Conservation (phyloP, 805 yeast genomes). For the Komagataella pastoris region DNA sequence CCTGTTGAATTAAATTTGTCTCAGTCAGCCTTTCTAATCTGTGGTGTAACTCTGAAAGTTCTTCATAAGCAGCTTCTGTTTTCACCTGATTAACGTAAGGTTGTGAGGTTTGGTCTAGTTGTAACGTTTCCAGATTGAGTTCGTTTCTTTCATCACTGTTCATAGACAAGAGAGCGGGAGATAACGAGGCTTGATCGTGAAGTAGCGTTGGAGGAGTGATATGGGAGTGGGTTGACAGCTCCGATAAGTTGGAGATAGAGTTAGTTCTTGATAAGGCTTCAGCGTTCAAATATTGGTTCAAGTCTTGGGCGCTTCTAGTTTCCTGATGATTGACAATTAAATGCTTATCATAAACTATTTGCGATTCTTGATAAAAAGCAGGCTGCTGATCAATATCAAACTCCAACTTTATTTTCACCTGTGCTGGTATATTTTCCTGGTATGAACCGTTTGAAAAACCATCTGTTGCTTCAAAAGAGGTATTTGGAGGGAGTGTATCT, state of each 20-base stretch:
- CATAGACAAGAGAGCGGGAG: neutral
- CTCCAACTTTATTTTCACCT: neutral
- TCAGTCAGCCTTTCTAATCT: slow-evolving; percentile 9
- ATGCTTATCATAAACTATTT: neutral
- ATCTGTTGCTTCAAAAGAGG: neutral
- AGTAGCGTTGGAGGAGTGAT: neutral
- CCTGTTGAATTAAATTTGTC: slow-evolving; percentile 9
- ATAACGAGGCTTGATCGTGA: neutral
- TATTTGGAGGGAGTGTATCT: neutral
- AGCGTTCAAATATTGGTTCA: neutral
- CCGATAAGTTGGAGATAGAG: neutral
- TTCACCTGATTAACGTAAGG: neutral
- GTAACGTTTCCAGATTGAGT: neutral
- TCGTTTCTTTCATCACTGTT: neutral
- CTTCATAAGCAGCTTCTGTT: slow-evolving; percentile 4
- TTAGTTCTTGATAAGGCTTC: neutral
- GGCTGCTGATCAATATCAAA: neutral
- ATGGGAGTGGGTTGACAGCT: neutral
- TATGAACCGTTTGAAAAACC: neutral
- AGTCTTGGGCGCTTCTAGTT: neutral
- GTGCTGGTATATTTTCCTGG: neutral
- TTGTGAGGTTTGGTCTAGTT: neutral
- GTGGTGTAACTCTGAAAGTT: slow-evolving; percentile 4
- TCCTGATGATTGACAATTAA: neutral
- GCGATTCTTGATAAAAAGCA: neutral